Base-by-base conservation (phyloP, 1,284 basidiomycete genomes). In the Volvariella volvacea region DNA sequence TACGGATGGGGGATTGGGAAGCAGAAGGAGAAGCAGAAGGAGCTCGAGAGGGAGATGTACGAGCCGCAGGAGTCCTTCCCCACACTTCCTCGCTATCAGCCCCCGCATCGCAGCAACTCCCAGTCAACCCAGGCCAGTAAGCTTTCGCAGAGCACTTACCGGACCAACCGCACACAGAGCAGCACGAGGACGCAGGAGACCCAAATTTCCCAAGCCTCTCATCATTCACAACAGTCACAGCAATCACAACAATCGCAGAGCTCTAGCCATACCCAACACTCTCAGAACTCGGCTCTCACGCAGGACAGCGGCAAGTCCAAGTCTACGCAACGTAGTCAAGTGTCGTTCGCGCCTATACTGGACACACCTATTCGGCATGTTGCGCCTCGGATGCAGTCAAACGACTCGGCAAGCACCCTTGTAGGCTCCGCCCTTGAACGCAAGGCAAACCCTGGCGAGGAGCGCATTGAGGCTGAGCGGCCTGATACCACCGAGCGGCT, bases 1-100 rank as follows among this genome's bases (percentile, higher is more conserved):
- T 86, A 83, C 59, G 82, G 83, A 22, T 83, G 81, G 80, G 80
- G 81, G 0, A 48, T 78, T 33, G 80, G 81, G 42, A 70, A 71
- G 49, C 71, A 73, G 51, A 79, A 80, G 64, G 68, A 56, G 52
- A 70, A 73, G 39, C 66, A 70, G 48, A 52, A 57, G 48, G 69
- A 75, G 48, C 42, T 47, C 41, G 64, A 72, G 43, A 56, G 53
- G 44, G 67, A 69, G 9, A 54, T 66, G 50, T 48, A 60, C 28
- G 60, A 68, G 39, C 61, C 59, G 0, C 64, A 74, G 34, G n/a
- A 15, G 8, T 36, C 34, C 4, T 20, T 15, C 34, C 58, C 59
- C 20, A 53, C 66, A 55, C 55, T 74, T 50, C 63, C 70, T 49
- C 39, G 72, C 49, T 64, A 69, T 54, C 54, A 65, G 6, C 68